Evolutionary conservation across 2,329 filamentous ascomycete species (phyloP).

Genomic region (Tolypocladium nubicola): DNA sequence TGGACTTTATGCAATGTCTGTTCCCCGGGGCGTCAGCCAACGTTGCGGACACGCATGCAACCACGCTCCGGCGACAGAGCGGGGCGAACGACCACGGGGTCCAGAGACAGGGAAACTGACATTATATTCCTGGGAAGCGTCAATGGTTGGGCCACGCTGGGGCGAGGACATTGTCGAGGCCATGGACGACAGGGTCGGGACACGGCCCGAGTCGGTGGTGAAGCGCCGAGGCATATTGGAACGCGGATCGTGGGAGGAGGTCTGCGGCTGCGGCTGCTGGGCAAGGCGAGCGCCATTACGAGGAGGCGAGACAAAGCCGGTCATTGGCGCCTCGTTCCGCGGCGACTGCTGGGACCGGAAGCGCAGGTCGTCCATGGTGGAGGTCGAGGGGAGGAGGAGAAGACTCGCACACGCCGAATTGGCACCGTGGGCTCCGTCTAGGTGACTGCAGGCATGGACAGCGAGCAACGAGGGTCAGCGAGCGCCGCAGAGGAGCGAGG

Average conservation of each 20-base stretch:
- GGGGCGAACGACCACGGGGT: background rate
- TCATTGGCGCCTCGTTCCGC: conserved; percentile 64
- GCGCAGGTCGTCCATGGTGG: conserved; percentile 63
- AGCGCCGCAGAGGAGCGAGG: conserved; percentile 11
- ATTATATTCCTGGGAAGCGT: conserved; percentile 34
- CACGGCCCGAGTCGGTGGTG: conserved; percentile 79
- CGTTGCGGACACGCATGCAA: background rate
- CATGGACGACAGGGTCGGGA: conserved; percentile 59
- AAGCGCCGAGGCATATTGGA: conserved; percentile 80
- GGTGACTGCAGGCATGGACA: conserved; percentile 25
- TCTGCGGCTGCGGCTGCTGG: conserved; percentile 22
- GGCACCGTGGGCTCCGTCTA: conserved; percentile 20
- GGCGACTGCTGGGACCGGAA: conserved; percentile 70
- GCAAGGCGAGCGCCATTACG: conserved; percentile 57
- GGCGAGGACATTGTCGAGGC: conserved; percentile 33
- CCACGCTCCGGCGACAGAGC: background rate
- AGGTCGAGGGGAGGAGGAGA: conserved; percentile 13
- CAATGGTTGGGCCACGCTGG: conserved; percentile 33
- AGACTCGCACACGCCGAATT: conserved; percentile 28
- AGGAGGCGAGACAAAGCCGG: conserved; percentile 62
- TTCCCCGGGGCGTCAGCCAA: conserved; percentile 14
- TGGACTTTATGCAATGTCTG: conserved; percentile 63
- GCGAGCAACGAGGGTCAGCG: conserved; percentile 20
- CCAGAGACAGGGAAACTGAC: conserved; percentile 17
- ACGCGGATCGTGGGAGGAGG: conserved; percentile 52